Evolutionary conservation across 148 eudicot genomes (phyloP), one percentile per base, ranked within the genome.

Genomic region (Pharnaceum exiguum): DNA sequence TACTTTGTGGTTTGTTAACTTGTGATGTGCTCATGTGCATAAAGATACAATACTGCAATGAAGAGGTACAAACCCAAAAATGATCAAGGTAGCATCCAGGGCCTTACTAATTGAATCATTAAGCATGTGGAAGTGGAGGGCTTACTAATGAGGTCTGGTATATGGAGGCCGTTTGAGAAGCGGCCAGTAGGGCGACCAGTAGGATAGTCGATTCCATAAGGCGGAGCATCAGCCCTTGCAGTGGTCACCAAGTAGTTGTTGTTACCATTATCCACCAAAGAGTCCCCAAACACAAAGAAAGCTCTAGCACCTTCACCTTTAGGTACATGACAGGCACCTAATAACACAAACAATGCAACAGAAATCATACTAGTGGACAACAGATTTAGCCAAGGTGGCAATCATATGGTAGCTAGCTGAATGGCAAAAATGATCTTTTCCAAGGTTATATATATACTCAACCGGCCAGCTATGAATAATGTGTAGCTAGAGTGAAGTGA

Each of bases 261-360:
- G 70, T 87, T 87, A 50, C 95, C 95, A 46, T 61, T 84, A 46
- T 87, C 95, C 15, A 87, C 95, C 0, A 87, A 74, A 0, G 95
- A 87, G 49, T 87, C 95, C 0, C 95, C 95, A 18, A 87, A 87
- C 60, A 87, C 90, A 7, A 77, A 87, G 59, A 81, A 87, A 2
- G 95, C 90, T 33, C 90, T 77, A 9, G 80, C 77, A 2, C 72
- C 81, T 33, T 80, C 78, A 2, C 60, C 73, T 2, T 27, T 51
- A 2, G 54, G 58, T 2, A 53, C 22, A 13, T 42, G n/a, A n/a
- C n/a, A 32, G 30, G 54, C 18, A 4, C 43, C 64, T 30, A 63
- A 25, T 11, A 63, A 12, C 1, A 70, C 9, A 43, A 8, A 28
- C 35, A 49, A 63, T 43, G 11, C 18, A 35, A 26, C 26, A 33